Base-by-base conservation (phyloP, 2,329 filamentous ascomycete species). In the Colletotrichum liaoningense region DNA sequence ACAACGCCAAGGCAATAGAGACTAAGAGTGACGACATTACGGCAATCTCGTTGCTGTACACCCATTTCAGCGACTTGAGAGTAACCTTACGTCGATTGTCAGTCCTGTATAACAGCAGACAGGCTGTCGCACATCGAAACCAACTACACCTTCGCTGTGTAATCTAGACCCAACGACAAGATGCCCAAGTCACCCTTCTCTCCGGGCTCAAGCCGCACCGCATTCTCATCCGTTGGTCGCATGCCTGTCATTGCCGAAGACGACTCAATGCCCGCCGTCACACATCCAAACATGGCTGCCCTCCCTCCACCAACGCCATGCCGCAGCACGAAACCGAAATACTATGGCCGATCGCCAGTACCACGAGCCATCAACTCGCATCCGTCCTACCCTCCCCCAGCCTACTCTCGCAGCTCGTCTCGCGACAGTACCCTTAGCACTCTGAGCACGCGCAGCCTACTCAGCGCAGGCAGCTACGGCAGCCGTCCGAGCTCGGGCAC, bases 181-280 rank as follows among this genome's bases (percentile, higher is more conserved):
- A 75, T 76, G 68, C 75, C 75, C 73, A 75, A 76, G 67, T 35
- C 70, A 62, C 33, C 67, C 58, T 24, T 75, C 72, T 56, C 67
- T 55, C 46, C 72, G 58, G 6, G 75, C 73, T 56, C 69, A 30
- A 74, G 72, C 73, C 75, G 80, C 63, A 75, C 77, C 59, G 78
- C 79, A 56, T 74, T 79, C 60, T 71, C 74, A 63, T 76, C 74
- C 73, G 76, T 80, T 62, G 78, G 79, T 42, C 78, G 78, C 49
- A 80, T 85, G 78, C 83, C 83, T 24, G 78, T 83, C 67, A 83
- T 85, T 67, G 78, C 78, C 35, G 83, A 85, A 77, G 79, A 83
- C 74, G 80, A 81, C 54, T 54, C 69, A 6, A 22, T 68, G 30
- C 38, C 68, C 2, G 24, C 57, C 35, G 19, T 33, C n/a, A 33